phyloP scores from a whole-genome alignment of 768 basidiomycete species.

The Boletus edulis region DNA sequence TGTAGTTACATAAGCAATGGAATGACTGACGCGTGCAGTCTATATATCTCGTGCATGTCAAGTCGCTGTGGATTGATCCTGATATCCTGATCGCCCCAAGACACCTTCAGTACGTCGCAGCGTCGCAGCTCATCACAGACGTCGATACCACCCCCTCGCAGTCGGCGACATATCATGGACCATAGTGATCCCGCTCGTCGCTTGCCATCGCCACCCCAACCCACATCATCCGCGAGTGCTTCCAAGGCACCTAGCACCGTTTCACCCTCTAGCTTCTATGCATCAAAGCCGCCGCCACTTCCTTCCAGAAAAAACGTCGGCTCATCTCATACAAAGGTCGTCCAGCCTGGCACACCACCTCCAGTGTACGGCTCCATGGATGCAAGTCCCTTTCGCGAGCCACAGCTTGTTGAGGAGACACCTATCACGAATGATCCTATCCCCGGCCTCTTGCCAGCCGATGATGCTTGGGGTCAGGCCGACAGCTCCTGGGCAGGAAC shows the following conservation, averaged over 20 bases:
- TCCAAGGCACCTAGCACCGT: slow-evolving; percentile 25
- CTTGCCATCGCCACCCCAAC: slow-evolving; percentile 42
- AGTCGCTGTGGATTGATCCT: slow-evolving; percentile 10
- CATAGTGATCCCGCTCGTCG: slow-evolving; percentile 37
- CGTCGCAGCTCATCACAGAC: not conserved
- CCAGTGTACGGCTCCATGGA: slow-evolving; percentile 25
- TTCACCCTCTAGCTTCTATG: slow-evolving; percentile 27
- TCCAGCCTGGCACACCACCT: slow-evolving; percentile 28
- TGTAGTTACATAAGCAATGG: slow-evolving; percentile 29
- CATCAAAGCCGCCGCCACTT: slow-evolving; percentile 35
- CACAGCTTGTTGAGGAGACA: slow-evolving; percentile 51
- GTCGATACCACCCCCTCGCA: slow-evolving; percentile 8
- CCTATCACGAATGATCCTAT: slow-evolving; percentile 34
- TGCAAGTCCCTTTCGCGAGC: slow-evolving; percentile 45
- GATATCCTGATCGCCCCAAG: slow-evolving; percentile 16
- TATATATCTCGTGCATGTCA: not conserved
- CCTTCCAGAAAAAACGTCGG: slow-evolving; percentile 35
- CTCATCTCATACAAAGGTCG: slow-evolving; percentile 36
- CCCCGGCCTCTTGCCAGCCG: slow-evolving; percentile 37
- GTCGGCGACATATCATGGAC: slow-evolving; percentile 42
- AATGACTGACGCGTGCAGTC: slow-evolving; percentile 23
- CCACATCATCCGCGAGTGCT: slow-evolving; percentile 36
- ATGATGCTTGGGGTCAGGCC: slow-evolving; percentile 22
- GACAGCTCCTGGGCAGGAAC: slow-evolving; percentile 15
- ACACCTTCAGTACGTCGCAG: not conserved